phyloP scores from a whole-genome alignment of 2,329 filamentous ascomycete species.

The Neonectria faginata region DNA sequence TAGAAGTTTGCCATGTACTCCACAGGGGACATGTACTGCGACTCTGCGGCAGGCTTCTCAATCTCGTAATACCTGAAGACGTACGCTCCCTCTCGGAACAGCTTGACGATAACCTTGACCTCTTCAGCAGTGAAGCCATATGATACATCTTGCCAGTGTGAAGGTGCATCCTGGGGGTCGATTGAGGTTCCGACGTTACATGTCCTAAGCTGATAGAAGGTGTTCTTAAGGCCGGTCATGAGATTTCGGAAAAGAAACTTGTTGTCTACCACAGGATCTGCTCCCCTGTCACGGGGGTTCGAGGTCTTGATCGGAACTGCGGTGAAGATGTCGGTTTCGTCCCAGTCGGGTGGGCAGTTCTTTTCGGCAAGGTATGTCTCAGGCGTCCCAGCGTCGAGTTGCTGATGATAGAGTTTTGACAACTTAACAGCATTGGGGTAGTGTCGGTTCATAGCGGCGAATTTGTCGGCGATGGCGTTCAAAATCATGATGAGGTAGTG shows the following conservation, averaged over 20 bases:
- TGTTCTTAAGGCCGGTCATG: conserved; percentile 94
- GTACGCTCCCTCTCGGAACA: conserved; percentile 95
- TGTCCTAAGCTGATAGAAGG: conserved; percentile 92
- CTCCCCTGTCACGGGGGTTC: conserved; percentile 87
- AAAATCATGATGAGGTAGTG: conserved; percentile 98
- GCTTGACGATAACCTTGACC: conserved; percentile 93
- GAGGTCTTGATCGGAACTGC: conserved; percentile 97
- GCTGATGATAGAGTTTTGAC: conserved; percentile 79
- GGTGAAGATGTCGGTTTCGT: conserved; percentile 96
- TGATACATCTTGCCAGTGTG: conserved; percentile 95
- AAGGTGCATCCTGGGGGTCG: conserved; percentile 81
- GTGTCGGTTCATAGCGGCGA: conserved; percentile 96
- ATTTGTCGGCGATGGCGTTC: conserved; percentile 98
- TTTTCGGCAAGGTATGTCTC: conserved; percentile 90
- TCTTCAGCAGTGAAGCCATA: conserved; percentile 98
- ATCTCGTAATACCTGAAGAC: conserved; percentile 98
- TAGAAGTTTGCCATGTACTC: conserved; percentile 96
- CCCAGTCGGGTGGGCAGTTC: conserved; percentile 88
- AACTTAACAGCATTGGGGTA: conserved; percentile 96
- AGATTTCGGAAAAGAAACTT: conserved; percentile 98
- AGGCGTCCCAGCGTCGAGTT: conserved; percentile 69
- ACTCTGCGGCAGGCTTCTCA: conserved; percentile 80
- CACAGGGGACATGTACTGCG: conserved; percentile 81
- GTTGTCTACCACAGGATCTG: conserved; percentile 94
- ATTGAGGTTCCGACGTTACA: conserved; percentile 83